A percentile compares a stretch with the other conserved stretches of the same genome.
Conservation (phyloP, 805 yeast species). For the Yarrowia sp. region DNA sequence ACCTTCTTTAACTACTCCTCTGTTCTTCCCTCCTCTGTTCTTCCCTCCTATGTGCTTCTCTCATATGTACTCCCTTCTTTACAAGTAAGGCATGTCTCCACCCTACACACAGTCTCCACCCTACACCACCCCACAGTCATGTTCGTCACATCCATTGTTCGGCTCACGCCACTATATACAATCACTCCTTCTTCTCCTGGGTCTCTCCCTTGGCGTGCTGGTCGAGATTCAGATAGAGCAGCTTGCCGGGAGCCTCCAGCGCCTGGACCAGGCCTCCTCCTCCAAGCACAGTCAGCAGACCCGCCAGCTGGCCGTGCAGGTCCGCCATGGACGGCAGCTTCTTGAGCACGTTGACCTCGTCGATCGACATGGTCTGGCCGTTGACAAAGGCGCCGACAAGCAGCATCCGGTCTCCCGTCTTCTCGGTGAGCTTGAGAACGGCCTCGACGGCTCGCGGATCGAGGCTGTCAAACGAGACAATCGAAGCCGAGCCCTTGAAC, state of each 20-base stretch:
- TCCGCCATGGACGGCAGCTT: constrained; percentile 68
- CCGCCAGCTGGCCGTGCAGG: constrained; percentile 78
- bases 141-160: background rate
- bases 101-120: too few species aligned
- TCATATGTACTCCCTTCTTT: too few species aligned
- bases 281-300: constrained; percentile 75
- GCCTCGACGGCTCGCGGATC: constrained; percentile 68
- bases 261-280: constrained; percentile 89
- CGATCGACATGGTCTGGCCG: constrained; percentile 50
- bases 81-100: too few species aligned
- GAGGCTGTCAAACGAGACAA: constrained; percentile 62
- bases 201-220: constrained; percentile 25
- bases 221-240: constrained; percentile 66
- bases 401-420: constrained; percentile 69
- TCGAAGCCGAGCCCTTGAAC: constrained; percentile 82
- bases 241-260: constrained; percentile 63
- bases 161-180: background rate
- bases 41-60: too few species aligned
- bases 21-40: too few species aligned
- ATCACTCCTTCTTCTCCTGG: background rate
- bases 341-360: constrained; percentile 61
- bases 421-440: constrained; percentile 59
- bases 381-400: constrained; percentile 86
- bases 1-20: too few species aligned
- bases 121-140: too few species aligned